phyloP scores from a whole-genome alignment of 1,284 basidiomycete species.

The Trichosporon inkin region DNA sequence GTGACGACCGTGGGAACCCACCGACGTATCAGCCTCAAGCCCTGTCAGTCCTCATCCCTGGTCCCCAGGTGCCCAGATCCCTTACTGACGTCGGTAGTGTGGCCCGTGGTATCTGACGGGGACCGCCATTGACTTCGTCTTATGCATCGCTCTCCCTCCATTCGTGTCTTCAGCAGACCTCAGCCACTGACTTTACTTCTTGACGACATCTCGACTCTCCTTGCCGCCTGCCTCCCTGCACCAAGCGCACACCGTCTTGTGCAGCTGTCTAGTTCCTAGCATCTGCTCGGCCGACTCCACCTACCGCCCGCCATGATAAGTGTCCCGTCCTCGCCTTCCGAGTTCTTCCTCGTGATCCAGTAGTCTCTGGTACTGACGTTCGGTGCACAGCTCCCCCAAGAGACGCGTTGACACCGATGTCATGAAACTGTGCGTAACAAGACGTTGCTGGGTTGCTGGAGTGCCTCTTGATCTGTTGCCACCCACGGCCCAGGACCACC shows the following conservation, averaged over 20 bases:
- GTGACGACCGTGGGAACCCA: not conserved
- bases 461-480: constrained; percentile 10
- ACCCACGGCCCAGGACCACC: constrained; percentile 9
- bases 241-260: not conserved
- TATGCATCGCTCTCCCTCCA: not conserved
- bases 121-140: not conserved
- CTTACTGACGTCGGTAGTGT: constrained; percentile 13
- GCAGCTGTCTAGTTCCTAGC: not conserved
- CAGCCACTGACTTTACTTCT: not conserved
- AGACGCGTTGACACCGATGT: constrained; percentile 98
- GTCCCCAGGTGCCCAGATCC: not conserved
- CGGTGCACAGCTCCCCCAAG: constrained; percentile 63
- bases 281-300: not conserved
- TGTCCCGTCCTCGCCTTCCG: constrained; percentile 13
- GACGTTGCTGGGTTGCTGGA: not conserved
- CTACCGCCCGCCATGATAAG: constrained; percentile 34
- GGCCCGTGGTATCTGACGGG: constrained; percentile 9
- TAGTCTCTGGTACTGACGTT: constrained; percentile 5
- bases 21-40: not conserved
- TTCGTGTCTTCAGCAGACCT: not conserved
- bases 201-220: not conserved
- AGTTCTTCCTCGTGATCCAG: not conserved
- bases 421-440: constrained; percentile 85
- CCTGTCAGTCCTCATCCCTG: constrained; percentile 4
- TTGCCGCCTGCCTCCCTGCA: not conserved